Percentiles rank a stretch among this genome's conserved stretches.
Conservation (phyloP, 202 grass and related monocot species). For the Setaria italica region DNA sequence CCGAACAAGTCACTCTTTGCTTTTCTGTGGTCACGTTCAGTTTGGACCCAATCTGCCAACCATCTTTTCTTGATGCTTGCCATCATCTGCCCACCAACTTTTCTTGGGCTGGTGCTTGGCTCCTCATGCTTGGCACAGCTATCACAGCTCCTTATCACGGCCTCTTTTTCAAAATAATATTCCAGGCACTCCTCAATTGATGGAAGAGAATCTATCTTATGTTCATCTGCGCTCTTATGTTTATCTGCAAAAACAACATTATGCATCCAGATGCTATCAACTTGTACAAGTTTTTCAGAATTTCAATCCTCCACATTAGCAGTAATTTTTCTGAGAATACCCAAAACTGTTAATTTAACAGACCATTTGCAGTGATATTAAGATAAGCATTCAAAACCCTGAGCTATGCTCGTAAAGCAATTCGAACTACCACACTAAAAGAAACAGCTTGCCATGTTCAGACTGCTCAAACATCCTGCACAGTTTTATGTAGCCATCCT, state of each 20-base stretch:
- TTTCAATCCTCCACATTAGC: conserved; percentile 18
- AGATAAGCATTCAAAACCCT: not conserved
- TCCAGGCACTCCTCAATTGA: conserved; percentile 66
- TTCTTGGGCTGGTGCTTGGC: conserved; percentile 21
- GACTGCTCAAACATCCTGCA: conserved; percentile 19
- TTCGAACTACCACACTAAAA: conserved; percentile 24
- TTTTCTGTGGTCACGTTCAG: not conserved
- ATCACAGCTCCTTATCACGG: conserved; percentile 58
- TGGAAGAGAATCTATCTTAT: conserved; percentile 30
- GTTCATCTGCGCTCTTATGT: conserved; percentile 11
- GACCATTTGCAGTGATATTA: conserved; percentile 37
- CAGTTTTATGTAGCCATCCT: conserved; percentile 25
- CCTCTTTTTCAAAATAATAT: conserved; percentile 45
- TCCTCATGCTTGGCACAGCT: conserved; percentile 51
- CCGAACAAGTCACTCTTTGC: not conserved
- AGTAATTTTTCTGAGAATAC: conserved; percentile 19
- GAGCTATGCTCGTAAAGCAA: not conserved
- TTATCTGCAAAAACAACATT: conserved; percentile 26
- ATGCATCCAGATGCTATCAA: conserved; percentile 28
- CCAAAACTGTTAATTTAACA: conserved; percentile 11
- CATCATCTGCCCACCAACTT: conserved; percentile 21
- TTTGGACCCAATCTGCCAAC: not conserved
- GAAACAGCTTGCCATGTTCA: conserved; percentile 38
- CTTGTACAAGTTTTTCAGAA: conserved; percentile 35
- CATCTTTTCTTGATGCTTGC: conserved; percentile 23